Evolutionary conservation across 306 rosid species (phyloP), one percentile per base, ranked within the genome.

Genomic region (Inga leiocalycina): DNA sequence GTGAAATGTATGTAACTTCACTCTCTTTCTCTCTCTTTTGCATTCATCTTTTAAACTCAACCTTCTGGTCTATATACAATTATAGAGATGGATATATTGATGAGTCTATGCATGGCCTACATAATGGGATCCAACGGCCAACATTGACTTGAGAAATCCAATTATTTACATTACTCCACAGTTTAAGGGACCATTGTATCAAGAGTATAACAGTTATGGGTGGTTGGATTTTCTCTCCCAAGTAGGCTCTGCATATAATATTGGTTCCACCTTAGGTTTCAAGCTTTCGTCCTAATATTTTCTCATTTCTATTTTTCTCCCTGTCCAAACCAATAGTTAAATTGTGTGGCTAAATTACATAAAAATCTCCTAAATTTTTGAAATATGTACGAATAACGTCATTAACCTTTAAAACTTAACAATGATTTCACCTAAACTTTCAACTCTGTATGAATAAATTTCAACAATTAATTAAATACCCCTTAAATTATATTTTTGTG

Each of bases 1-100:
- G 92, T 76, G 92, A 89, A 89, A 87, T 82, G 91, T 87, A 77
- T 8, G 86, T 82, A 11, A 62, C 34, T 65, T 61, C 11, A 16
- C 11, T 41, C 6, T 5, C 4, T 68, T 8, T 14, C 41, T 68
- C 24, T 5, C 0, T 16, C 12, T 45, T 0, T 45, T 3, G 14
- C 71, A 34, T 66, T 13, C 30, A 69, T 39, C 5, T 37, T 8
- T 51, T 51, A 15, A 51, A 54, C 8, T 54, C 61, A 22, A 22
- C 30, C 9, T 17, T 17, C n/a, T 52, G 22, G 10, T 52, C 61
- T 52, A 52, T 17, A 14, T 14, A 5, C 7, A 51, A 51, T 51
- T 51, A 16, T 15, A 54, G 62, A 54, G 24, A 54, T 54, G 20
- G 62, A 19, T 54, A 51, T 16, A 2, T 56, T 20, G 22, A 56